Base-by-base conservation (phyloP, 2,329 filamentous ascomycete species). In the Ilyonectria mors-panacis region DNA sequence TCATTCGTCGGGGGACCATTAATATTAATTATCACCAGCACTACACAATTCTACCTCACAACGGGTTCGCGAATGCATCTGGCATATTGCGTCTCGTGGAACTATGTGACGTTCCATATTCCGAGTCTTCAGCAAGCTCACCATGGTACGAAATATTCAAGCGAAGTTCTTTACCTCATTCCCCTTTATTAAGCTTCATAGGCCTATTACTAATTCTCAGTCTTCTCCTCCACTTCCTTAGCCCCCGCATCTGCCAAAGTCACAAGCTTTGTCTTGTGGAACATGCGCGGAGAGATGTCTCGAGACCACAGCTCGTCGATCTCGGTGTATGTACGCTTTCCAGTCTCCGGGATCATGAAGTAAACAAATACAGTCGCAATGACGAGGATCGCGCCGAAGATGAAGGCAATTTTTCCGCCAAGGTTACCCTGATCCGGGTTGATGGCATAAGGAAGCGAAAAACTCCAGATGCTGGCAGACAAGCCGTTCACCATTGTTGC, bases 381-480 rank as follows among this genome's bases (percentile, higher is more conserved):
- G 21, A 78, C 64, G 37, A 72, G 69, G 6, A 80, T 63, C 0
- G 73, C 78, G 4, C 77, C 80, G 63, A 82, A 83, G 19, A 83
- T 78, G 64, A 83, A 82, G 0, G 76, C 72, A 9, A 79, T 77
- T 66, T 82, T 82, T 2, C 78, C 80, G 9, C 78, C 77, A 2
- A 83, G 72, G 61, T 83, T 80, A 1, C 65, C 67, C 23, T 72
- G 60, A 42, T 74, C 70, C 2, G 71, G 71, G 47, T 74, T 76
- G 44, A 75, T 72, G 7, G 72, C 65, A 30, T 72, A 72, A 5
- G 74, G 72, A 37, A 75, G 59, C 15, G 70, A 62, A 28, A 75
- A 71, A 7, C 65, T 57, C 70, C 67, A 70, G 55, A 71, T 59
- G 2, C 61, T 58, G 53, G 50, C 42, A 2, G 45, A 42, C 2